A percentile compares a stretch with the other conserved stretches of the same genome.
phyloP scores from a whole-genome alignment of 2,329 filamentous ascomycete genomes.

The Fusarium duplospermum region DNA sequence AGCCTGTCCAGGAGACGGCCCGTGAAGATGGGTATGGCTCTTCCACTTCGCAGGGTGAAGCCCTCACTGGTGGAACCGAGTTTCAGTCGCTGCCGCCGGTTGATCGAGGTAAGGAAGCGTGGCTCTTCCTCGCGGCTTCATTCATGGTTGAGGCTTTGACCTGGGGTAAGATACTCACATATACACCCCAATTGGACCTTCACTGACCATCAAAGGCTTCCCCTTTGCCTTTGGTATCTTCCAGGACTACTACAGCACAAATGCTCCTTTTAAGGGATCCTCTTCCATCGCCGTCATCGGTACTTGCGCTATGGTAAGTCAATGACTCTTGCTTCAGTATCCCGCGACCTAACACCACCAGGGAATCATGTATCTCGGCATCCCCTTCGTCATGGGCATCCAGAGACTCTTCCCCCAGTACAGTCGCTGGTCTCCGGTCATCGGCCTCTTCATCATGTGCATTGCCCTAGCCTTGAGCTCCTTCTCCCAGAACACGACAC shows the following conservation, averaged over 20 bases:
- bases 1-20: neutral
- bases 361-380: conserved; percentile 67
- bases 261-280: conserved; percentile 67
- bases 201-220: conserved; percentile 61
- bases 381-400: conserved; percentile 61
- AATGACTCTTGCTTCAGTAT: neutral
- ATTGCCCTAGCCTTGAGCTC: conserved; percentile 63
- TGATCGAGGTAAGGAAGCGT: conserved; percentile 50
- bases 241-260: conserved; percentile 73
- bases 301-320: conserved; percentile 67
- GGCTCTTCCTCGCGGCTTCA: conserved; percentile 48
- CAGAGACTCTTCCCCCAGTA: conserved; percentile 57
- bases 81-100: conserved; percentile 41
- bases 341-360: neutral
- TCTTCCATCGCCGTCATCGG: conserved; percentile 71
- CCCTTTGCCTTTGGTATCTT: conserved; percentile 78
- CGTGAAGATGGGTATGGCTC: neutral
- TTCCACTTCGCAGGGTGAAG: neutral
- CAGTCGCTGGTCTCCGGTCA: conserved; percentile 55
- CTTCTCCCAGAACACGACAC: conserved; percentile 63
- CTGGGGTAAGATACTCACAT: conserved; percentile 43
- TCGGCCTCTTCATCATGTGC: conserved; percentile 63
- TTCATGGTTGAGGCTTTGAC: conserved; percentile 50
- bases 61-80: neutral
- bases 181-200: neutral